Percentiles rank a stretch among this genome's conserved stretches.
Evolutionary conservation across 352 stramenopile species (phyloP).

Genomic region (Vaucheria bursata): DNA sequence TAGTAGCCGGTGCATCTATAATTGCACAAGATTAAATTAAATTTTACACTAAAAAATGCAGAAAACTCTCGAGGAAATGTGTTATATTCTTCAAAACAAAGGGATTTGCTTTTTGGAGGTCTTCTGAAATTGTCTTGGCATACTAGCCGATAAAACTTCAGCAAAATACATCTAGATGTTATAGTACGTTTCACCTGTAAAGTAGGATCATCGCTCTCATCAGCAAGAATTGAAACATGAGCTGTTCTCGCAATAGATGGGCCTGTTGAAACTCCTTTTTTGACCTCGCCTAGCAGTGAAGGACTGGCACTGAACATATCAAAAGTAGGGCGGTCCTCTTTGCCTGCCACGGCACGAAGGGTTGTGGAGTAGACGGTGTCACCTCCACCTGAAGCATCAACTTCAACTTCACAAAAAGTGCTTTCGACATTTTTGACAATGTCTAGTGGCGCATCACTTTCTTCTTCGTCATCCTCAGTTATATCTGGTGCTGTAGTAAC

Average conservation of each 20-base stretch:
- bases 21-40: too few relatives aligned
- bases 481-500: not conserved
- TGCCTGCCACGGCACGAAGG: constrained; percentile 14
- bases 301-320: constrained; percentile 39
- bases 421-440: not conserved
- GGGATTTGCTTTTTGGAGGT: not conserved
- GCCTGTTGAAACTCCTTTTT: constrained; percentile 8
- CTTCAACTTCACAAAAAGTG: not conserved
- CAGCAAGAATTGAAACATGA: constrained; percentile 25
- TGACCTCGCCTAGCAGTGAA: not conserved
- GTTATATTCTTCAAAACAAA: too few relatives aligned
- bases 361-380: constrained; percentile 16
- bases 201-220: constrained; percentile 37
- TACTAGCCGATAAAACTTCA: not conserved
- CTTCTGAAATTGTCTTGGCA: not conserved
- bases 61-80: too few relatives aligned
- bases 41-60: too few relatives aligned
- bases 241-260: constrained; percentile 3
- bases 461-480: not conserved
- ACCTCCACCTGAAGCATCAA: not conserved
- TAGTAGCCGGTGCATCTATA: too few relatives aligned
- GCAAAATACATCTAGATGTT: not conserved
- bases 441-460: not conserved
- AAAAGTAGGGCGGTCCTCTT: constrained; percentile 38
- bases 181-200: constrained; percentile 3